Conservation (phyloP, 257 asterid species). For the Scutellaria galericulata region DNA sequence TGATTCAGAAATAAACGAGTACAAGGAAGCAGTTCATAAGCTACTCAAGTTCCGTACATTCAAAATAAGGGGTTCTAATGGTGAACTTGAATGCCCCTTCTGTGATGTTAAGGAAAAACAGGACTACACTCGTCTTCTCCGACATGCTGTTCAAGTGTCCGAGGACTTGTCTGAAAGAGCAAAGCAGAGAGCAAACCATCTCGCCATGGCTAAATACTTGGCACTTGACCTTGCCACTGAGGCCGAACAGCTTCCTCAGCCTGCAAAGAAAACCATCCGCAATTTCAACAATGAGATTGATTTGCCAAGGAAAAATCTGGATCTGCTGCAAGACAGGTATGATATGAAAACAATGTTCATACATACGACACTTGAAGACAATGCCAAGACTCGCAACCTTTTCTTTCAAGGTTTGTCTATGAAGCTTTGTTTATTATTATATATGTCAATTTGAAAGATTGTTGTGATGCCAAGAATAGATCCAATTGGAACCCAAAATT, state of each 20-base stretch:
- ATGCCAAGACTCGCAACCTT: too few relatives aligned
- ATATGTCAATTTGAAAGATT: neutral
- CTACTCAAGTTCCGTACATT: neutral
- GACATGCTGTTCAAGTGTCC: constrained; percentile 17
- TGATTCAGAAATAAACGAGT: neutral
- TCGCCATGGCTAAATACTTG: constrained; percentile 30
- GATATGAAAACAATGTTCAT: too few relatives aligned
- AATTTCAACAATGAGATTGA: too few relatives aligned
- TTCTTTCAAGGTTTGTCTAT: too few relatives aligned
- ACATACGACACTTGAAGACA: too few relatives aligned
- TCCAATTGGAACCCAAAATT: neutral
- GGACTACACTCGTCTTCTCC: constrained; percentile 17
- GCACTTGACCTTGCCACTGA: neutral
- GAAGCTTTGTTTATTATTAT: too few relatives aligned
- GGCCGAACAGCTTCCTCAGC: neutral
- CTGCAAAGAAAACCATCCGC: neutral
- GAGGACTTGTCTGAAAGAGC: neutral
- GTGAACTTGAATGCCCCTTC: constrained; percentile 23
- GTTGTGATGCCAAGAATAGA: constrained; percentile 9
- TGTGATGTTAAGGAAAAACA: neutral
- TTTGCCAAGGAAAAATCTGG: too few relatives aligned
- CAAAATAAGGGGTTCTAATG: neutral
- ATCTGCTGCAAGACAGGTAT: too few relatives aligned
- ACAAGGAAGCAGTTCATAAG: constrained; percentile 6
- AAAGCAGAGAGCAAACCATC: constrained; percentile 32